Base-by-base conservation (phyloP, 2,329 filamentous ascomycete species). In the Talaromyces sp. region DNA sequence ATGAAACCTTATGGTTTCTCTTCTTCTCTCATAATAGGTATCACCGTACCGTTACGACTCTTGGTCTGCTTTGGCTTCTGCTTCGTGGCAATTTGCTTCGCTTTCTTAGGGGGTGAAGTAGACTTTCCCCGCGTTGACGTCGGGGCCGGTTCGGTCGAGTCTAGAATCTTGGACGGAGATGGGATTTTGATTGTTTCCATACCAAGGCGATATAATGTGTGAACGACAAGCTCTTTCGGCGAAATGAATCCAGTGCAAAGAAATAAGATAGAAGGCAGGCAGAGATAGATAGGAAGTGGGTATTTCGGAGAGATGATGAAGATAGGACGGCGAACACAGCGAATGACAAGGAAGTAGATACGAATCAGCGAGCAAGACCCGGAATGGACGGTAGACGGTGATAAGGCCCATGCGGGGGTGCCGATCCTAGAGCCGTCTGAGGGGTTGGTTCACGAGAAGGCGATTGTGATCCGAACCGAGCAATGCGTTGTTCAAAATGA, bases 61-160 rank as follows among this genome's bases (percentile, higher is more conserved):
- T 90, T 90, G 55, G 86, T 87, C 73, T 89, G 86, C 67, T 89
- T 90, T 27, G 84, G 83, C 66, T 87, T 89, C 63, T 71, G 70
- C 36, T 61, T 63, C 29, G 57, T 60, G 52, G 45, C 51, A 51
- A 52, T 54, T 56, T 52, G 54, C 54, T 55, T 55, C 32, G 58
- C 51, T 27, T 27, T 27, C 50, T 66, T 56, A 41, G 67, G 52
- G 39, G 65, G 59, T 54, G 67, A 55, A 55, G 65, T 47, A 50
- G 62, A 50, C 64, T 65, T 69, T 68, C 59, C 52, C 55, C 57
- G 51, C 55, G 52, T 48, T 57, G 66, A 62, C 44, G 54, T 65
- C 61, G 56, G 55, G 46, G 54, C 51, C 35, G 63, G 45, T 47
- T 64, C 55, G 47, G 62, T 60, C 39, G 75, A 71, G 60, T 70